Percentiles rank a stretch among this genome's conserved stretches.
Evolutionary conservation across 768 basidiomycete species (phyloP).

Genomic region (Lactarius trivialis): DNA sequence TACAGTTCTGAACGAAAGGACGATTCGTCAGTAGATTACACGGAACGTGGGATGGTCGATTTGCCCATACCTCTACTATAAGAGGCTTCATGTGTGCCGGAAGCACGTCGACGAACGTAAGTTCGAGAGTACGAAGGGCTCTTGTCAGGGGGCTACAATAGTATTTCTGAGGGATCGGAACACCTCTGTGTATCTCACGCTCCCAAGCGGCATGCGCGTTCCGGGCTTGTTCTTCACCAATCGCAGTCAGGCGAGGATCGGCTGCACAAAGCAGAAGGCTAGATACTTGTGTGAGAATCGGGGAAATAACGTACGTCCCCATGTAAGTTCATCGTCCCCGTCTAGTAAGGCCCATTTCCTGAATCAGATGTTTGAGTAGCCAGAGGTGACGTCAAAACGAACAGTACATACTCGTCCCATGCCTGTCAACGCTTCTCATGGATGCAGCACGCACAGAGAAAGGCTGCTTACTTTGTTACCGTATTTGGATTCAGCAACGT

Average conservation of each 20-base stretch:
- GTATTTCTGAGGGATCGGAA: conserved; percentile 16
- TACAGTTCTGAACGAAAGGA: conserved; percentile 9
- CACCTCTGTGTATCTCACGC: conserved; percentile 10
- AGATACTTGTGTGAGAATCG: neutral
- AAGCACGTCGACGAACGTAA: conserved; percentile 18
- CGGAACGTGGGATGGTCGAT: neutral
- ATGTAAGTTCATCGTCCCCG: conserved; percentile 18
- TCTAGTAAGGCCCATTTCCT: conserved; percentile 21
- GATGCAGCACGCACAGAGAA: neutral
- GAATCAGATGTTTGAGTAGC: neutral
- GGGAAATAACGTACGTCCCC: conserved; percentile 19
- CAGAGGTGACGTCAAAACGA: neutral
- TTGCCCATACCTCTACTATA: conserved; percentile 19
- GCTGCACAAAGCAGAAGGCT: conserved; percentile 4
- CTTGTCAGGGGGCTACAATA: conserved; percentile 20
- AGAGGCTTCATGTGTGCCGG: conserved; percentile 9
- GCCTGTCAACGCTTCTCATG: conserved; percentile 4
- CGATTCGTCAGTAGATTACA: neutral
- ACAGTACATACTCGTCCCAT: conserved; percentile 17
- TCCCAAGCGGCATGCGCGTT: conserved; percentile 19
- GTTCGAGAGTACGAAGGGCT: conserved; percentile 18
- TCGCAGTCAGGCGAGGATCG: conserved; percentile 19
- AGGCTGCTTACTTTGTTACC: conserved; percentile 9
- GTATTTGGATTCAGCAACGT: conserved; percentile 18
- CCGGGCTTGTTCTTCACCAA: conserved; percentile 22